These are phyloP conservation scores for Rhizopus arrhizus DNA, from an alignment of 371 early-diverging fungal genomes.

Conservation along the genomic window DNA sequence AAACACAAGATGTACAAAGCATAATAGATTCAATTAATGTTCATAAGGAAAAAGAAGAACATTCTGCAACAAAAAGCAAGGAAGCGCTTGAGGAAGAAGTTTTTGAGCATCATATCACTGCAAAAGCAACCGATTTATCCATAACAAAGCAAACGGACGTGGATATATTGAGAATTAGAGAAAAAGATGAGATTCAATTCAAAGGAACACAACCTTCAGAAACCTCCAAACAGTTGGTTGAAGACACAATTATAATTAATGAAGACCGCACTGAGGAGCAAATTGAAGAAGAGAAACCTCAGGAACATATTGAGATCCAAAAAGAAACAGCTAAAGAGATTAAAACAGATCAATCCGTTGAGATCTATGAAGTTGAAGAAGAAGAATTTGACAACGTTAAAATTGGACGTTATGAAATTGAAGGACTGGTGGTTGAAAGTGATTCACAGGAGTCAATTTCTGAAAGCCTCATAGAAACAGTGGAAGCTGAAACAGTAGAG, in stretches of 20 bases:
- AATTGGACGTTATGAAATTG: background rate
- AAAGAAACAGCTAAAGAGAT: background rate
- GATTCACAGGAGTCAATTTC: background rate
- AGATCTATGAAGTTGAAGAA: background rate
- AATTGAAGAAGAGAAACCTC: no score
- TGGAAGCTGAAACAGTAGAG: background rate
- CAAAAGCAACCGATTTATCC: no score
- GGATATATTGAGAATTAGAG: no score
- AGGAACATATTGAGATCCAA: no score
- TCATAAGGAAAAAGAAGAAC: background rate
- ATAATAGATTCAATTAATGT: background rate
- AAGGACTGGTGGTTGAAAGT: background rate
- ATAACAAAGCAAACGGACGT: no score
- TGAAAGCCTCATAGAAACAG: slow-evolving; percentile 1
- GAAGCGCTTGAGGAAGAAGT: background rate
- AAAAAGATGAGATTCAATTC: no score
- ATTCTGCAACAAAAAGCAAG: background rate
- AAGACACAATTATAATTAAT: no score
- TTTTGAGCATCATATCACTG: no score
- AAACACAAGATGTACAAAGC: background rate
- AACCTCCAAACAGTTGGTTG: no score
- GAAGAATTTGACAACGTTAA: background rate
- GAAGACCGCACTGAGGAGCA: no score
- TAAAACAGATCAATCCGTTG: background rate
- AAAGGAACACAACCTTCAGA: no score